Conservation (phyloP, 164 flowering plant genomes). For the Annona cherimola region DNA sequence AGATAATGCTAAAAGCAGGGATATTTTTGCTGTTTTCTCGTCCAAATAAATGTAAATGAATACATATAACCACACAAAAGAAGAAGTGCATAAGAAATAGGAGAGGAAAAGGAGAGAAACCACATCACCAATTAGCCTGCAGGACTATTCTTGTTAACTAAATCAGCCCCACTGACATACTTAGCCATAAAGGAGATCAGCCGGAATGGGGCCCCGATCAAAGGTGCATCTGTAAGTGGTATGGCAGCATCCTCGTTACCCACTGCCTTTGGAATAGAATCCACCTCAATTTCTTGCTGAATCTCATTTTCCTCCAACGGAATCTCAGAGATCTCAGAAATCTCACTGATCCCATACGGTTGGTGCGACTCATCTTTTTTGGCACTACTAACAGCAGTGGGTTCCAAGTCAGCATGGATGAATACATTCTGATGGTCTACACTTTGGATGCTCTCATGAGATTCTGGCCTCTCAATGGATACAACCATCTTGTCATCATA, state of each 20-base stretch:
- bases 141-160: slow-evolving; percentile 42
- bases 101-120: neutral
- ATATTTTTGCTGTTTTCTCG: neutral
- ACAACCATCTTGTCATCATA: slow-evolving; percentile 12
- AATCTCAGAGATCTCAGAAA: slow-evolving; percentile 62
- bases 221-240: slow-evolving; percentile 73
- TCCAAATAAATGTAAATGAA: neutral
- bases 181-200: slow-evolving; percentile 73
- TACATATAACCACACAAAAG: no score
- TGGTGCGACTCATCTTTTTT: slow-evolving; percentile 3
- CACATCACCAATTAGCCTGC: neutral
- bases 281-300: slow-evolving; percentile 17
- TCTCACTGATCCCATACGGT: slow-evolving; percentile 24
- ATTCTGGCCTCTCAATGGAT: slow-evolving; percentile 13
- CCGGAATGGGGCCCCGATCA: slow-evolving; percentile 92
- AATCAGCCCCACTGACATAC: slow-evolving; percentile 94
- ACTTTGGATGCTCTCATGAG: slow-evolving; percentile 11
- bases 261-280: no score
- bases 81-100: neutral
- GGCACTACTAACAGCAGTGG: neutral
- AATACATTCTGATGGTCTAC: slow-evolving; percentile 11
- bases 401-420: neutral
- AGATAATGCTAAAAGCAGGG: neutral
- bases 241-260: slow-evolving; percentile 18
- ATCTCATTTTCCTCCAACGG: slow-evolving; percentile 54